Conservation (phyloP, 441 rosid genomes). For the Populus hybrid region DNA sequence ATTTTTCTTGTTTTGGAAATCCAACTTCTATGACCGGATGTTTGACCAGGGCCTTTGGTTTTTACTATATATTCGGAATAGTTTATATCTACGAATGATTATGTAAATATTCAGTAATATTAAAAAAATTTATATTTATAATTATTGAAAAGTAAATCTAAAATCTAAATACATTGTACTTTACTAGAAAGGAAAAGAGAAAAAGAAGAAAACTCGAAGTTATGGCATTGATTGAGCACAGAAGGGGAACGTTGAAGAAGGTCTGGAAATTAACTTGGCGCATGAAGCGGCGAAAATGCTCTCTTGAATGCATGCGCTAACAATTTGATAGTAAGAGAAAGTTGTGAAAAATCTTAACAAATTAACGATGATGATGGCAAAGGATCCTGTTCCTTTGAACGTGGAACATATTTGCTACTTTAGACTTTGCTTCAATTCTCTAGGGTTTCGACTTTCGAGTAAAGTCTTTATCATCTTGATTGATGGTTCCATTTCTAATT, state of each 20-base stretch:
- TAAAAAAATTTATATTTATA: rapidly evolving
- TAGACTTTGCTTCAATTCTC: background rate
- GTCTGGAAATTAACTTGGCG: background rate
- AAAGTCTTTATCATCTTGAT: background rate
- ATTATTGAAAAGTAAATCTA: too few relatives aligned
- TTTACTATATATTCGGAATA: too few relatives aligned
- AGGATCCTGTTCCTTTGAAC: background rate
- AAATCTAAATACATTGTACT: background rate
- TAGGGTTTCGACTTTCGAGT: background rate
- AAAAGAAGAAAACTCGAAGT: background rate
- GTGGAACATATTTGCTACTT: background rate
- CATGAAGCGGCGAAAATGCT: background rate
- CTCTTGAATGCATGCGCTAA: background rate
- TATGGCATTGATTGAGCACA: background rate
- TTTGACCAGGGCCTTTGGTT: background rate
- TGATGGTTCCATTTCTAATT: background rate
- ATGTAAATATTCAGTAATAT: rapidly evolving
- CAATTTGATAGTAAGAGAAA: background rate
- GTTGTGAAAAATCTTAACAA: background rate
- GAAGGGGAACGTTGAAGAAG: background rate
- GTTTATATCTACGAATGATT: rapidly evolving
- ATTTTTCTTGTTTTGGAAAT: background rate
- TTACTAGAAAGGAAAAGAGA: background rate
- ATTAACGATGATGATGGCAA: background rate
- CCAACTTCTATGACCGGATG: background rate